phyloP scores from a whole-genome alignment of 2,329 filamentous ascomycete species.

The Cercospora beticola region DNA sequence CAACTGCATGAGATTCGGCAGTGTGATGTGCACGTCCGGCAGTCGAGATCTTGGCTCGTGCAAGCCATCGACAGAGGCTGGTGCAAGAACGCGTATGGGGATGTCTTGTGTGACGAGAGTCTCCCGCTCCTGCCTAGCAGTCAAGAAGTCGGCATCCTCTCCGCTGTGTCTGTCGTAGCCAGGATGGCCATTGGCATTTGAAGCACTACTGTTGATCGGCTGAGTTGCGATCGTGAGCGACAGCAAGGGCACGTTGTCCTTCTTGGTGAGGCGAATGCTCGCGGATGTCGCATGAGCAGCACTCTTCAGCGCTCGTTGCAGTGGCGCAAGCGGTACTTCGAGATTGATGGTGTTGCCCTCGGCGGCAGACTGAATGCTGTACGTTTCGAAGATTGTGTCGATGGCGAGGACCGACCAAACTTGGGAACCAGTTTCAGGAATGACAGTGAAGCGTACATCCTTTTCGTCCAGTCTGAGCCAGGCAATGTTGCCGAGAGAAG shows the following conservation, averaged over 20 bases:
- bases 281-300: conserved; percentile 78
- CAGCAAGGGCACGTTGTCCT: conserved; percentile 80
- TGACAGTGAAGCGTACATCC: conserved; percentile 88
- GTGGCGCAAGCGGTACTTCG: conserved; percentile 82
- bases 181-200: conserved; percentile 26
- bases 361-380: conserved; percentile 82
- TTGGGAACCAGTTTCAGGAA: conserved; percentile 90
- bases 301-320: conserved; percentile 89
- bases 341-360: conserved; percentile 89
- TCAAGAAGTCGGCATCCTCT: conserved; percentile 33
- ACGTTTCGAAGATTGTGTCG: conserved; percentile 83
- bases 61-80: conserved; percentile 82
- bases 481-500: conserved; percentile 74
- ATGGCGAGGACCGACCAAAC: conserved; percentile 64
- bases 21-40: conserved; percentile 88
- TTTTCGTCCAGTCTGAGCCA: conserved; percentile 89
- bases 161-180: conserved; percentile 27
- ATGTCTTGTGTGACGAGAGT: conserved; percentile 94
- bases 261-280: conserved; percentile 87
- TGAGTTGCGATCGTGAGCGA: conserved; percentile 86
- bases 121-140: conserved; percentile 71
- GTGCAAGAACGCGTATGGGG: conserved; percentile 84
- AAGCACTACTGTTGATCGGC: conserved; percentile 57
- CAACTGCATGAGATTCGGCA: conserved; percentile 82
- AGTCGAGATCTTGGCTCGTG: conserved; percentile 89